These are phyloP conservation scores for Bryopsis sp. DNA, from an alignment of 139 green algal species.

Conservation along the genomic window DNA sequence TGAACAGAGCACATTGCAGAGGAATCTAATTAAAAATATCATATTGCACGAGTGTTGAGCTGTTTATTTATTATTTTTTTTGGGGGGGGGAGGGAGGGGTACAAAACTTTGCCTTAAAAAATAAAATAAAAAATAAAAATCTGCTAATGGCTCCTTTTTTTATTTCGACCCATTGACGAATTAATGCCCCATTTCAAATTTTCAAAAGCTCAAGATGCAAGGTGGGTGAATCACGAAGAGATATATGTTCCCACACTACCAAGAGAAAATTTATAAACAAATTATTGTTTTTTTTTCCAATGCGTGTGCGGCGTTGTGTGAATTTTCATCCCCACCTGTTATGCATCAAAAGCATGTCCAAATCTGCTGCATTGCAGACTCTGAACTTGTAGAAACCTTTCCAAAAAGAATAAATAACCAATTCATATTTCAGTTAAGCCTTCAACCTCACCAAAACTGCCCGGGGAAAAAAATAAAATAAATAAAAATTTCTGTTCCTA, in stretches of 20 bases:
- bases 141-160: not conserved
- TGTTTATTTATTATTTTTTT: too few relatives aligned
- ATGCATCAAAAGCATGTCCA: constrained; percentile 98
- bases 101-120: too few relatives aligned
- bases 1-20: too few relatives aligned
- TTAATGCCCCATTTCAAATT: not conserved
- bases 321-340: constrained; percentile 48
- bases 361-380: constrained; percentile 86
- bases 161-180: not conserved
- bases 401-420: not conserved
- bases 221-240: not conserved
- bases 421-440: too few relatives aligned
- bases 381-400: constrained; percentile 82
- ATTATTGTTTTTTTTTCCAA: not conserved
- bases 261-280: not conserved
- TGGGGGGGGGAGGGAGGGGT: too few relatives aligned
- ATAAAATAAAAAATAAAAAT: too few relatives aligned
- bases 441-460: too few relatives aligned
- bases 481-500: too few relatives aligned
- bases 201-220: too few relatives aligned
- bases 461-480: too few relatives aligned
- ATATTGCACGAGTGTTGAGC: too few relatives aligned
- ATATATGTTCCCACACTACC: not conserved
- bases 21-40: too few relatives aligned
- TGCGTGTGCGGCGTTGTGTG: not conserved